Percentiles rank a stretch among this genome's conserved stretches.
phyloP scores from a whole-genome alignment of 2,329 filamentous ascomycete species.

The Aplosporella prunicola region DNA sequence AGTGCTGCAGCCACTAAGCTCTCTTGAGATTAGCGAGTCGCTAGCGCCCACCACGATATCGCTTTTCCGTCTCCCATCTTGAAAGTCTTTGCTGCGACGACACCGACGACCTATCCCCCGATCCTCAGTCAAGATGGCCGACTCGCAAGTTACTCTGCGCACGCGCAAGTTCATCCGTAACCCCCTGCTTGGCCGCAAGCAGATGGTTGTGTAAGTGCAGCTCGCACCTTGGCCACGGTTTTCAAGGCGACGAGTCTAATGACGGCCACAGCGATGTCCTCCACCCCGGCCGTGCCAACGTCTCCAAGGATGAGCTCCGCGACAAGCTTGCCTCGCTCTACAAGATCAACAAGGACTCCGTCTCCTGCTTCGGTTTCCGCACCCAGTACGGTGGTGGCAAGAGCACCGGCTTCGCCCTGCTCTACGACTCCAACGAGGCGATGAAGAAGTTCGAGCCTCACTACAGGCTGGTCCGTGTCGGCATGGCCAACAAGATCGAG shows the following conservation, averaged over 20 bases:
- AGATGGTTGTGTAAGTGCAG: slow-evolving; percentile 87
- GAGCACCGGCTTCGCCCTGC: slow-evolving; percentile 95
- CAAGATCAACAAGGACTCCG: slow-evolving; percentile 96
- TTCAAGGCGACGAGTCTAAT: slow-evolving; percentile 12
- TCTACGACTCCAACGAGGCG: slow-evolving; percentile 97
- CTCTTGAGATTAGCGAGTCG: no score
- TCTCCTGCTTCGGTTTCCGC: slow-evolving; percentile 96
- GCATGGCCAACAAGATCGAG: slow-evolving; percentile 89
- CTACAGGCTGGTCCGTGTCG: slow-evolving; percentile 93
- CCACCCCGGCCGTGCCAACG: slow-evolving; percentile 96
- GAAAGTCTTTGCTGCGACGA: no score
- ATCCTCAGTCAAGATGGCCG: slow-evolving; percentile 63
- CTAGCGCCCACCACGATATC: no score
- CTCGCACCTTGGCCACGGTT: not conserved
- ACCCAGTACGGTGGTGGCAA: slow-evolving; percentile 99
- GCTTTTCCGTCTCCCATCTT: no score
- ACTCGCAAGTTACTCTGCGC: slow-evolving; percentile 54
- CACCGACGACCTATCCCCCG: no score
- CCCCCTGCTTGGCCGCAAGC: slow-evolving; percentile 95
- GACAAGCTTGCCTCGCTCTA: slow-evolving; percentile 90
- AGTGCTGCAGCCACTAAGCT: no score
- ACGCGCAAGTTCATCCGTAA: slow-evolving; percentile 99
- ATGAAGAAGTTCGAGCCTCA: slow-evolving; percentile 99
- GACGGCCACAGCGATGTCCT: slow-evolving; percentile 75
- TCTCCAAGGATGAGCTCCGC: slow-evolving; percentile 98